Base-by-base conservation (phyloP, 2,329 filamentous ascomycete species). In the Colletotrichum gloeosporioides region DNA sequence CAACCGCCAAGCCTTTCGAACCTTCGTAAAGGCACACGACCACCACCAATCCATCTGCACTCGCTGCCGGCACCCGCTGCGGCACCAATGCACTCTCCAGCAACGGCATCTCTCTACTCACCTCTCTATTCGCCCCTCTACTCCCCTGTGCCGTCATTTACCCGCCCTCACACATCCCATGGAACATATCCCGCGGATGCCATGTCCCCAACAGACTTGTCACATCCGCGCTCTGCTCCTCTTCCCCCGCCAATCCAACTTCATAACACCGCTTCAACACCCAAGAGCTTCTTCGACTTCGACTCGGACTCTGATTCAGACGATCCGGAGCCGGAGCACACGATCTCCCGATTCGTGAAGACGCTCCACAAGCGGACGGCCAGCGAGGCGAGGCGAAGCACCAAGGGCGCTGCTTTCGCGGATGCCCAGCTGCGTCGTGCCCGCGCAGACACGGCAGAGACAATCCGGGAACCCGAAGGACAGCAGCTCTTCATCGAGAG, bases 251-350 rank as follows among this genome's bases (percentile, higher is more conserved):
- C n/a, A 25, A 71, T 63, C 6, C 68, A 68, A 9, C 34, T 49
- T 8, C 36, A 36, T 22, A n/a, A 32, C 72, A 49, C 57, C 16
- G 49, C 57, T 31, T 25, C 27, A 31, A 22, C 36, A 34, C 76
- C 66, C 31, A 76, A 77, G 36, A 77, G 76, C 34, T 77, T 76
- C 62, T 78, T 78, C 69, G 73, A 78, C 66, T 78, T 78, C 27
- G 77, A 78, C 63, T 78, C 77, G 16, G 77, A 78, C 57, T 77
- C 77, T 9, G 77, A 78, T 13, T 72, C 71, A 16, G 77, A 78
- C 7, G 69, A 66, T n/a, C 22, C 74, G 32, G 69, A 67, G 36
- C 73, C 69, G 16, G 76, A 76, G 64, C 69, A 69, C 55, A 53
- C 73, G 36, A 76, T 77, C 62, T 66, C 73, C 76, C 5, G 63